Evolutionary conservation across 2,329 filamentous ascomycete genomes (phyloP).

Genomic region (Cercospora zeae-maydis): DNA sequence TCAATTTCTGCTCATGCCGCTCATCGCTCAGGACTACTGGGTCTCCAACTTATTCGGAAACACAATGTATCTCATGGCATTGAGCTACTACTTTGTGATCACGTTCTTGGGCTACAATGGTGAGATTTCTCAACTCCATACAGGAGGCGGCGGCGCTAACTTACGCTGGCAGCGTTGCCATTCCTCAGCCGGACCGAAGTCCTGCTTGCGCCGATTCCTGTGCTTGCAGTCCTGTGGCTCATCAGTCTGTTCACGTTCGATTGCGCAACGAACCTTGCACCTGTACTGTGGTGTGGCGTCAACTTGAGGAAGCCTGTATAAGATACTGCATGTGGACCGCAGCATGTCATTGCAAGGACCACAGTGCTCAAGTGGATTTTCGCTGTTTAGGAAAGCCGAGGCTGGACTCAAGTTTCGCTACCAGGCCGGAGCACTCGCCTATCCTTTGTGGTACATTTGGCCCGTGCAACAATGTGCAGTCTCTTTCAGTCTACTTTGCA

Average conservation of each 20-base stretch:
- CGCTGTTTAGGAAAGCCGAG: background rate
- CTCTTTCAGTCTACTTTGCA: background rate
- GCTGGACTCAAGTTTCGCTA: background rate
- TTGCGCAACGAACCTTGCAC: conserved; percentile 50
- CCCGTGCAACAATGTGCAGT: background rate
- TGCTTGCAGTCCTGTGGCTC: conserved; percentile 58
- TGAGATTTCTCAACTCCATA: conserved; percentile 26
- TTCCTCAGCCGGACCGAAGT: conserved; percentile 66
- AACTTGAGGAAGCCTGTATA: conserved; percentile 43
- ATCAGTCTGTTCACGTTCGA: conserved; percentile 51
- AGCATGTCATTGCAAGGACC: background rate
- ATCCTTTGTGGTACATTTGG: background rate
- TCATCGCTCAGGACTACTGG: conserved; percentile 55
- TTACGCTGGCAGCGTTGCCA: conserved; percentile 50
- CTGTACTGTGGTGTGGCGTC: conserved; percentile 50
- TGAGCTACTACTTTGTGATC: conserved; percentile 65
- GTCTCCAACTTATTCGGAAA: conserved; percentile 61
- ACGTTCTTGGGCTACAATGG: conserved; percentile 66
- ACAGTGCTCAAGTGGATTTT: background rate
- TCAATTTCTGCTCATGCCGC: conserved; percentile 64
- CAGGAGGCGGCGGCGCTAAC: conserved; percentile 15
- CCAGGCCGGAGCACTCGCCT: background rate
- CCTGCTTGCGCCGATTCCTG: conserved; percentile 59
- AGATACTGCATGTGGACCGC: background rate
- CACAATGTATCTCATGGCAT: conserved; percentile 61